Conservation (phyloP, 768 basidiomycete genomes). For the Leccinum disarticulatum region DNA sequence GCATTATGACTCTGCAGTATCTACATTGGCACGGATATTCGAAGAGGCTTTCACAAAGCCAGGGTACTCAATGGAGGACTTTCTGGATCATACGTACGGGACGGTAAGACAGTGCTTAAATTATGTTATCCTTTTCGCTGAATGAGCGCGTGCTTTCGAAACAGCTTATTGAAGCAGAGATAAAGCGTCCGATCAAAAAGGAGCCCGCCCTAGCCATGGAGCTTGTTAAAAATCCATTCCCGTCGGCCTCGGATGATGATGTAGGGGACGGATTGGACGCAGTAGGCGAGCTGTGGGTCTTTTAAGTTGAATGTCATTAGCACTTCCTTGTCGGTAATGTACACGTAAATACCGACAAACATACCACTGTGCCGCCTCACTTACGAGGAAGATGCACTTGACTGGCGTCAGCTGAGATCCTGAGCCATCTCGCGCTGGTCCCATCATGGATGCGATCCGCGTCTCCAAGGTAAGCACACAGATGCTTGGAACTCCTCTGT, state of each 20-base stretch:
- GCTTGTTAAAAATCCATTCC: slow-evolving; percentile 31
- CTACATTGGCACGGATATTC: slow-evolving; percentile 85
- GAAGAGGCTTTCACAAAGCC: slow-evolving; percentile 94
- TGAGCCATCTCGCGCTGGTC: neutral
- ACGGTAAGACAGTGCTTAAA: slow-evolving; percentile 51
- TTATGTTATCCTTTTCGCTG: neutral
- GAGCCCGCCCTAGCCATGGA: slow-evolving; percentile 63
- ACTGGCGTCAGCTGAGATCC: slow-evolving; percentile 2
- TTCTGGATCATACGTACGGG: slow-evolving; percentile 88
- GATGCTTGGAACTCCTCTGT: neutral
- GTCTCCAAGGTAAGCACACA: slow-evolving; percentile 32
- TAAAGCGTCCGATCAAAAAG: slow-evolving; percentile 73
- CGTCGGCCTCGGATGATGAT: slow-evolving; percentile 28
- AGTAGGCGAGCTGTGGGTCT: slow-evolving; percentile 49
- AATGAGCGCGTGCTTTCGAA: slow-evolving; percentile 4
- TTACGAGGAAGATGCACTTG: neutral
- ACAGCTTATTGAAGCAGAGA: slow-evolving; percentile 87
- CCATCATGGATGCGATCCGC: slow-evolving; percentile 34
- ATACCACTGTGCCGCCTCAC: neutral
- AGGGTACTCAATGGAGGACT: slow-evolving; percentile 88
- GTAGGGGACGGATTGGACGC: slow-evolving; percentile 29
- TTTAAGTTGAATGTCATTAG: slow-evolving; percentile 26
- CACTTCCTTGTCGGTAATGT: neutral
- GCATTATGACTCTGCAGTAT: slow-evolving; percentile 87
- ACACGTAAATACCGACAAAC: slow-evolving; percentile 25